Conservation (phyloP, 331 rosid species). For the Malus hybrid region DNA sequence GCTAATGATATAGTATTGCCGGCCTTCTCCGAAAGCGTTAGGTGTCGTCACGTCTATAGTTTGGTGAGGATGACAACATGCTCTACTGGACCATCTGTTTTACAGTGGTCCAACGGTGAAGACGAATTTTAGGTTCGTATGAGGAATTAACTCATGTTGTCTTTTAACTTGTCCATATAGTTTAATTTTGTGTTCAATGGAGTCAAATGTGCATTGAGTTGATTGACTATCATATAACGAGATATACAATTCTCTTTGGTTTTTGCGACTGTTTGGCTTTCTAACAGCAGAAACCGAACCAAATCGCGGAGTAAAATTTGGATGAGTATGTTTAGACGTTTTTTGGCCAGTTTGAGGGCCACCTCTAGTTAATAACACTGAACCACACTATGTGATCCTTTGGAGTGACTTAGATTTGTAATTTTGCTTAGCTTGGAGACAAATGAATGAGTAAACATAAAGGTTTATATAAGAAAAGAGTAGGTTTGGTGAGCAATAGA, state of each 20-base stretch:
- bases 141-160: no score
- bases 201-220: no score
- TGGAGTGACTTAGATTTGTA: not conserved
- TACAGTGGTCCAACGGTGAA: fast-evolving
- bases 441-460: slow-evolving; percentile 3
- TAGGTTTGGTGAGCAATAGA: slow-evolving; percentile 6
- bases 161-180: no score
- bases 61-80: not conserved
- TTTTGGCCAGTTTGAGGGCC: no score
- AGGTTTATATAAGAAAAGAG: not conserved
- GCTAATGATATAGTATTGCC: not conserved
- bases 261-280: no score
- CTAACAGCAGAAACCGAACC: no score
- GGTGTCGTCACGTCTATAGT: not conserved
- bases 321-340: no score
- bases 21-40: slow-evolving; percentile 6
- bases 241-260: no score
- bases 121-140: fast-evolving
- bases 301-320: no score
- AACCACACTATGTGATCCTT: not conserved
- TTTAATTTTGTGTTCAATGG: no score
- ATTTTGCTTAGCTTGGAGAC: slow-evolving; percentile 20
- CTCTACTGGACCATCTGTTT: not conserved
- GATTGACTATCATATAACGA: no score
- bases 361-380: not conserved